Conservation (phyloP, 805 yeast genomes). For the Wickerhamomyces rabaulensis region DNA sequence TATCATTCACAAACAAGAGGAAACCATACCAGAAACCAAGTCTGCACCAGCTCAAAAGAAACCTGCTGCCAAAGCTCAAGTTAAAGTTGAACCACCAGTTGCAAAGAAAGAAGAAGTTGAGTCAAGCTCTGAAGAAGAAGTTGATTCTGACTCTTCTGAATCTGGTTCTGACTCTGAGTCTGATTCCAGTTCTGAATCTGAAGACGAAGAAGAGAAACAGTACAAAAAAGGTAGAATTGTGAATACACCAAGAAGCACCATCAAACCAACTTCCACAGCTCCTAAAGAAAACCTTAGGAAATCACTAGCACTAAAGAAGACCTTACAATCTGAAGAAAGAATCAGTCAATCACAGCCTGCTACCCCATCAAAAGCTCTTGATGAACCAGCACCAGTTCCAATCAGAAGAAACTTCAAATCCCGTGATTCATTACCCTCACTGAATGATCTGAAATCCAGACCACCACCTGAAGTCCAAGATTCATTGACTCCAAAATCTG, state of each 20-base stretch:
- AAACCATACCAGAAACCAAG: background rate
- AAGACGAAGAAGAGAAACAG: conserved; percentile 24
- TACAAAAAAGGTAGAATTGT: conserved; percentile 39
- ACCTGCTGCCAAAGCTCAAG: background rate
- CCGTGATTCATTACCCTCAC: conserved; percentile 41
- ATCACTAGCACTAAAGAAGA: conserved; percentile 8
- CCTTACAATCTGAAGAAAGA: conserved; percentile 1
- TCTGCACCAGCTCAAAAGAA: background rate
- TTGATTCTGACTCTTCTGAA: conserved; percentile 5
- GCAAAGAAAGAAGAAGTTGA: background rate
- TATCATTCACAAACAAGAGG: background rate
- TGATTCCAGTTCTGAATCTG: conserved; percentile 21
- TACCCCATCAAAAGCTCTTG: conserved; percentile 10
- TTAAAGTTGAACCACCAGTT: background rate
- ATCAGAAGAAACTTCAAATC: conserved; percentile 3
- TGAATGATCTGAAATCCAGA: conserved; percentile 54
- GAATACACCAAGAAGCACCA: conserved; percentile 37
- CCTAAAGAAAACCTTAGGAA: conserved; percentile 11
- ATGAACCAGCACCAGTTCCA: conserved; percentile 12
- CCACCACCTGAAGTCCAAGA: conserved; percentile 69
- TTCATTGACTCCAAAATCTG: conserved; percentile 24
- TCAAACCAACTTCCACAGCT: conserved; percentile 8
- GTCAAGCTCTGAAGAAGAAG: background rate
- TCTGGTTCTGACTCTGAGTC: conserved; percentile 15
- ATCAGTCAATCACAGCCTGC: conserved; percentile 14